phyloP scores from a whole-genome alignment of 75 land plant species.

The Selaginella moellendorffii region DNA sequence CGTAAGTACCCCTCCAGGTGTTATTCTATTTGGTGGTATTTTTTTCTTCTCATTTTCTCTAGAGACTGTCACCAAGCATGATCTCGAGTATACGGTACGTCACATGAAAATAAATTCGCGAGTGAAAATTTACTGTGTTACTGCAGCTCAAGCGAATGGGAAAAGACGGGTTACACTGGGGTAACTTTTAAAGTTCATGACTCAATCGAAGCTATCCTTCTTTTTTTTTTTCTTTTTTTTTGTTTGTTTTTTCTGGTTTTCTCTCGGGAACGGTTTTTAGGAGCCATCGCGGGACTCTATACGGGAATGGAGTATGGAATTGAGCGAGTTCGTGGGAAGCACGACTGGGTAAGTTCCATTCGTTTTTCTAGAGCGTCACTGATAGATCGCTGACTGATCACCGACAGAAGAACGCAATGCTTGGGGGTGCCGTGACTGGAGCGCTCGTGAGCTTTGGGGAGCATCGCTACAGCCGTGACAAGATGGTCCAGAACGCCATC shows the following conservation, averaged over 20 bases:
- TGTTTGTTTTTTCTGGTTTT: neutral
- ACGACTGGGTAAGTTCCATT: constrained; percentile 57
- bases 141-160: constrained; percentile 71
- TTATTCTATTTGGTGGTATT: constrained; percentile 1
- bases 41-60: neutral
- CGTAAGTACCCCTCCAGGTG: constrained; percentile 11
- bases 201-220: neutral
- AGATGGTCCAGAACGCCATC: constrained; percentile 47
- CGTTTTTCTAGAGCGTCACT: no score
- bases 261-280: constrained; percentile 20
- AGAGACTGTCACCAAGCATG: constrained; percentile 32
- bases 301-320: constrained; percentile 75
- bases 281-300: constrained; percentile 65
- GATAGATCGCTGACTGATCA: no score
- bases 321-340: constrained; percentile 63
- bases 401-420: constrained; percentile 69
- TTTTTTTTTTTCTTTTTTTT: neutral
- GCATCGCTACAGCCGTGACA: constrained; percentile 31
- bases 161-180: constrained; percentile 64
- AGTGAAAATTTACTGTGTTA: neutral
- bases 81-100: constrained; percentile 29
- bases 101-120: neutral
- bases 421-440: constrained; percentile 66
- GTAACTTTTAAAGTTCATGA: constrained; percentile 16
- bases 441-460: constrained; percentile 37